Evolutionary conservation across 2,329 filamentous ascomycete genomes (phyloP).

Genomic region (Fusarium chaquense): DNA sequence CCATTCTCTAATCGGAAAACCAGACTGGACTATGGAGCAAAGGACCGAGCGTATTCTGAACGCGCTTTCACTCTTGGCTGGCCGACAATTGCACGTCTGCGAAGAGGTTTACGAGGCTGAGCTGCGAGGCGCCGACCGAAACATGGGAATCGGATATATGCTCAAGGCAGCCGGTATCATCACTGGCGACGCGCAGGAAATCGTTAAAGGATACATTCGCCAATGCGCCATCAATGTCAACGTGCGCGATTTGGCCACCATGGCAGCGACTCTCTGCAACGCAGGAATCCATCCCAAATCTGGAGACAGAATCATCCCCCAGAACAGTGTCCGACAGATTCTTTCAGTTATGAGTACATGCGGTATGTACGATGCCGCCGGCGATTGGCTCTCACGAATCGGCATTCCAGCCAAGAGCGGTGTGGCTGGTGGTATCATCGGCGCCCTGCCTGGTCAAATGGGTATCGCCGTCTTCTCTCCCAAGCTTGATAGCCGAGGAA

Average conservation of each 20-base stretch:
- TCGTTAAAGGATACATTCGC: slow-evolving; percentile 55
- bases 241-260: slow-evolving; percentile 56
- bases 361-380: slow-evolving; percentile 57
- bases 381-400: slow-evolving; percentile 55
- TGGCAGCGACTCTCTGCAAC: slow-evolving; percentile 56
- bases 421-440: slow-evolving; percentile 51
- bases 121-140: slow-evolving; percentile 51
- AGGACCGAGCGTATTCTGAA: slow-evolving; percentile 53
- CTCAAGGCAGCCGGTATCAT: slow-evolving; percentile 57
- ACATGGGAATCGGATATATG: slow-evolving; percentile 56
- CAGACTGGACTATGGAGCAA: slow-evolving; percentile 51
- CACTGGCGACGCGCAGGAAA: slow-evolving; percentile 51
- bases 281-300: slow-evolving; percentile 53
- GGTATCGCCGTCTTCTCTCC: slow-evolving; percentile 51
- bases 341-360: slow-evolving; percentile 58
- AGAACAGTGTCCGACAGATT: slow-evolving; percentile 54
- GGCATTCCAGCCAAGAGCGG: slow-evolving; percentile 56
- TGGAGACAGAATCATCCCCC: slow-evolving; percentile 52
- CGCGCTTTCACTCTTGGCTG: slow-evolving; percentile 52
- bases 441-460: slow-evolving; percentile 50
- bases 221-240: slow-evolving; percentile 58
- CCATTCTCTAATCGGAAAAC: slow-evolving; percentile 49
- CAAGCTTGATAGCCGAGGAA: slow-evolving; percentile 50
- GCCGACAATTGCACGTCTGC: slow-evolving; percentile 52
- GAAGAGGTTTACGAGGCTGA: slow-evolving; percentile 56